Evolutionary conservation across 1,139 yeast species (phyloP).

Genomic region (Magnusiomyces suaveolens): DNA sequence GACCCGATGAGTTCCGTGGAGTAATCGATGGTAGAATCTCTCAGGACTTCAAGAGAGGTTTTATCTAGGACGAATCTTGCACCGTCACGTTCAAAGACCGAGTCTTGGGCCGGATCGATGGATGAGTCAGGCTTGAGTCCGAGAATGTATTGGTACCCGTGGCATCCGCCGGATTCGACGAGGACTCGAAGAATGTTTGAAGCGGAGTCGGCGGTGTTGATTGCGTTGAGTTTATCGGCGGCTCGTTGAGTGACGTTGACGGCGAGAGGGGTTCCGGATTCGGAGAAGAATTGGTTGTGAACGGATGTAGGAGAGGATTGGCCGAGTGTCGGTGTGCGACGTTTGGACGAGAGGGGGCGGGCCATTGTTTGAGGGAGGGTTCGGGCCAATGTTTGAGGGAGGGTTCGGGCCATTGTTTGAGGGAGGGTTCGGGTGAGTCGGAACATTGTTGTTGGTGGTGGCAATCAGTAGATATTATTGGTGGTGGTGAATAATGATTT

Average conservation of each 20-base stretch:
- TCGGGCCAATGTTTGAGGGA: not conserved
- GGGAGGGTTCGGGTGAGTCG: not conserved
- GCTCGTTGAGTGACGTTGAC: slow-evolving; percentile 41
- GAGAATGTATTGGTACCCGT: slow-evolving; percentile 87
- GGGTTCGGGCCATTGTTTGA: slow-evolving; percentile 4
- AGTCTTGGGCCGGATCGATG: slow-evolving; percentile 35
- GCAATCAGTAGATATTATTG: no score
- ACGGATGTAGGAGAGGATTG: slow-evolving; percentile 20
- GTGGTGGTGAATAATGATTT: no score
- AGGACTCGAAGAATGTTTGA: slow-evolving; percentile 56
- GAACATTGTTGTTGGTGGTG: no score
- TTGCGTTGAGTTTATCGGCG: slow-evolving; percentile 43
- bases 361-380: not conserved
- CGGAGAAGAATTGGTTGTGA: slow-evolving; percentile 28
- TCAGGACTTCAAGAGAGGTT: slow-evolving; percentile 66
- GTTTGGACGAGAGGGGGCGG: not conserved
- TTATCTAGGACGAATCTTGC: slow-evolving; percentile 73
- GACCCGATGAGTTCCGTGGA: slow-evolving; percentile 91
- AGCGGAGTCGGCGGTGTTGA: slow-evolving; percentile 50
- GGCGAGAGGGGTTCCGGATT: slow-evolving; percentile 28
- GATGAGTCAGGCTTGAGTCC: slow-evolving; percentile 46
- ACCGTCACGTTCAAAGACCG: slow-evolving; percentile 56
- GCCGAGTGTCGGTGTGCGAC: slow-evolving; percentile 17
- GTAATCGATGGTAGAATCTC: slow-evolving; percentile 82
- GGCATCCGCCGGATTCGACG: slow-evolving; percentile 99